phyloP scores from a whole-genome alignment of 2,329 filamentous ascomycete species.

The Verticillium dahliae region DNA sequence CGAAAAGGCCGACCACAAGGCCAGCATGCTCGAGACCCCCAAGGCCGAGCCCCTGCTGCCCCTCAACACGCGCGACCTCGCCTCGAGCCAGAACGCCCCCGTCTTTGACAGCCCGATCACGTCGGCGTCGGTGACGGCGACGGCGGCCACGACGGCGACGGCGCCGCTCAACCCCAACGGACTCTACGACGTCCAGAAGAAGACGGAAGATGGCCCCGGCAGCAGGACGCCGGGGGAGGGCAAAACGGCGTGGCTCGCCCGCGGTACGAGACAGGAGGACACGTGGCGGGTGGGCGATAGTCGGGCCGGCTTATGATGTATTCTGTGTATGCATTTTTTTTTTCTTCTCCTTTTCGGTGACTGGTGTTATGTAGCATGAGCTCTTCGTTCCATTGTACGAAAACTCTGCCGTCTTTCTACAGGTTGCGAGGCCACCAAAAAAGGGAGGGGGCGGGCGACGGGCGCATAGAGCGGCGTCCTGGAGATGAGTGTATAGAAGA shows the following conservation, averaged over 20 bases:
- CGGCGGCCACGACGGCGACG: background rate
- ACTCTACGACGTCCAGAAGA: conserved; percentile 43
- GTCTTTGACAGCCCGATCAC: conserved; percentile 30
- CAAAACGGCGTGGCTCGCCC: conserved; percentile 61
- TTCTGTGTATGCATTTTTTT: background rate
- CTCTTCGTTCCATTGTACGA: too few species aligned
- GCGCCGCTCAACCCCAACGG: conserved; percentile 16
- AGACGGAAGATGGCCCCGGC: conserved; percentile 42
- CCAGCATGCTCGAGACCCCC: conserved; percentile 52
- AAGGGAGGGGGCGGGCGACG: background rate
- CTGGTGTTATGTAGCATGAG: background rate
- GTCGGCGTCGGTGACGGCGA: conserved; percentile 25
- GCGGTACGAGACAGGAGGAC: conserved; percentile 78
- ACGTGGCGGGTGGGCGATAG: conserved; percentile 58
- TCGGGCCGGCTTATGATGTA: conserved; percentile 13
- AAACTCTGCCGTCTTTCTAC: background rate
- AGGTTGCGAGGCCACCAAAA: background rate
- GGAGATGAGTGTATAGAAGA: too few species aligned
- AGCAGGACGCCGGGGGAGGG: conserved; percentile 35
- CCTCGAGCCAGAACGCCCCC: conserved; percentile 20
- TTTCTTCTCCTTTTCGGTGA: background rate
- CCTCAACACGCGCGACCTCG: conserved; percentile 41
- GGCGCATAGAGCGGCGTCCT: background rate
- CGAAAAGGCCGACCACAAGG: conserved; percentile 79
- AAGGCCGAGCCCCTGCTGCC: conserved; percentile 58